phyloP scores from a whole-genome alignment of 2,329 filamentous ascomycete species.

The Magnaporthiopsis rhizophila region DNA sequence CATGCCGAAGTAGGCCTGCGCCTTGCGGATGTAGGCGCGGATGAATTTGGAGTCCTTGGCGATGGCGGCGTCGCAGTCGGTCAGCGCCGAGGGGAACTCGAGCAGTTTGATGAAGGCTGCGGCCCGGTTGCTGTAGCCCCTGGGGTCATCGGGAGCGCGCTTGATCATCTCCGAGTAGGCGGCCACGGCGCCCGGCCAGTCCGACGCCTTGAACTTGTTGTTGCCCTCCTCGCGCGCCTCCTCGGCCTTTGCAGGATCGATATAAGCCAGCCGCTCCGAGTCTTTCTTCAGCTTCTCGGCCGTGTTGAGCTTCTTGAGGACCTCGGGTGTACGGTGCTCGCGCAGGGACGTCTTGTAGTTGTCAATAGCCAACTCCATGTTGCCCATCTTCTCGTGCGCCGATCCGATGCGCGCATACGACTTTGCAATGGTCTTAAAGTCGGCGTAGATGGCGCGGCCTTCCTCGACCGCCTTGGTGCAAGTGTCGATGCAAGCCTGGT shows the following conservation, averaged over 20 bases:
- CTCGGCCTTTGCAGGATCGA: constrained; percentile 87
- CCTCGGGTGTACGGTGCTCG: constrained; percentile 92
- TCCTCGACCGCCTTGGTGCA: constrained; percentile 87
- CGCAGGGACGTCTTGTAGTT: constrained; percentile 92
- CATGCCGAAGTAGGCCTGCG: constrained; percentile 93
- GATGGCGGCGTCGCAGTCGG: constrained; percentile 88
- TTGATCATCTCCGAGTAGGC: constrained; percentile 97
- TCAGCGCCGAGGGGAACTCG: constrained; percentile 85
- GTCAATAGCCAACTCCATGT: constrained; percentile 70
- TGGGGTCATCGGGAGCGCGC: constrained; percentile 83
- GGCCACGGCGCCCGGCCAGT: constrained; percentile 91
- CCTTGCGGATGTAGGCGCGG: constrained; percentile 92
- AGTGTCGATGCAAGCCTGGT: constrained; percentile 73
- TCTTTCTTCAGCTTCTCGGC: constrained; percentile 83
- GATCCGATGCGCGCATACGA: constrained; percentile 92
- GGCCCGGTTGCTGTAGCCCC: constrained; percentile 95
- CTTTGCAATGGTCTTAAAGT: constrained; percentile 98
- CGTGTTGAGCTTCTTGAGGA: constrained; percentile 83
- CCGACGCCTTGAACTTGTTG: constrained; percentile 91
- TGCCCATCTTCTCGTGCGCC: constrained; percentile 85
- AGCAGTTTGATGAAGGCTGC: constrained; percentile 96
- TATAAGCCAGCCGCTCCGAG: constrained; percentile 67
- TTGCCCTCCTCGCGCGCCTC: constrained; percentile 93
- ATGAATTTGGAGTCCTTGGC: constrained; percentile 89
- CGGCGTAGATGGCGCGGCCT: constrained; percentile 79